These are phyloP conservation scores for Eucalyptus virginea DNA, from an alignment of 345 rosid genomes.

Conservation along the genomic window DNA sequence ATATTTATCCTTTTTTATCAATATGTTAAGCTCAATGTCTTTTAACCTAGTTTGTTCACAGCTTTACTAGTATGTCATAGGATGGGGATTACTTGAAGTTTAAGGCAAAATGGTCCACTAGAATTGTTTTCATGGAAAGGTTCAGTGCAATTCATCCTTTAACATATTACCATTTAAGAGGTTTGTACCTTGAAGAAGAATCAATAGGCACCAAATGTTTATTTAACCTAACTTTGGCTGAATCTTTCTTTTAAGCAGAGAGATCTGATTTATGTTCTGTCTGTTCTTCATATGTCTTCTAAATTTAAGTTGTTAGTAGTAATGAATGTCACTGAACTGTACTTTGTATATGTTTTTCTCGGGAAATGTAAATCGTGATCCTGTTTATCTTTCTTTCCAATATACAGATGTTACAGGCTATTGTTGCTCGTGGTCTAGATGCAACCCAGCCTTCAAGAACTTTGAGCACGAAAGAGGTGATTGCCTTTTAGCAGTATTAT, in stretches of 20 bases:
- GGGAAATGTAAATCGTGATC: not conserved
- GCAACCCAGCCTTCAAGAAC: constrained; percentile 47
- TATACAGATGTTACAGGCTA: constrained; percentile 84
- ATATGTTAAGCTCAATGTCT: not conserved
- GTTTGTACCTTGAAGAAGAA: not conserved
- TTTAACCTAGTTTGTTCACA: not conserved
- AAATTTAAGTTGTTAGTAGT: not conserved
- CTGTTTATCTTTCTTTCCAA: not conserved
- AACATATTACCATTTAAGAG: not conserved
- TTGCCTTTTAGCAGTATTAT: not conserved
- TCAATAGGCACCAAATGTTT: not conserved
- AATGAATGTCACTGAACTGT: not conserved
- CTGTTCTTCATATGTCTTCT: not conserved
- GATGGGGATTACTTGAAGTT: not conserved
- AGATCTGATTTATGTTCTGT: not conserved
- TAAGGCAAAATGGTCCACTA: not conserved
- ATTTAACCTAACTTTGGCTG: not conserved
- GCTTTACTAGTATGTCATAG: not conserved
- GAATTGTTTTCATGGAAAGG: not conserved
- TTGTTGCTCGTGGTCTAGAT: constrained; percentile 66
- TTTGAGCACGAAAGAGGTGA: constrained; percentile 95
- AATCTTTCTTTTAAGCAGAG: not conserved
- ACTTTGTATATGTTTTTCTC: not conserved
- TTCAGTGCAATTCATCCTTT: not conserved
- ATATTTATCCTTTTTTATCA: not conserved